Percentiles rank a stretch among this genome's conserved stretches.
These are phyloP conservation scores for Malassezia obtusa DNA, from an alignment of 1,284 basidiomycete genomes.

Conservation along the genomic window DNA sequence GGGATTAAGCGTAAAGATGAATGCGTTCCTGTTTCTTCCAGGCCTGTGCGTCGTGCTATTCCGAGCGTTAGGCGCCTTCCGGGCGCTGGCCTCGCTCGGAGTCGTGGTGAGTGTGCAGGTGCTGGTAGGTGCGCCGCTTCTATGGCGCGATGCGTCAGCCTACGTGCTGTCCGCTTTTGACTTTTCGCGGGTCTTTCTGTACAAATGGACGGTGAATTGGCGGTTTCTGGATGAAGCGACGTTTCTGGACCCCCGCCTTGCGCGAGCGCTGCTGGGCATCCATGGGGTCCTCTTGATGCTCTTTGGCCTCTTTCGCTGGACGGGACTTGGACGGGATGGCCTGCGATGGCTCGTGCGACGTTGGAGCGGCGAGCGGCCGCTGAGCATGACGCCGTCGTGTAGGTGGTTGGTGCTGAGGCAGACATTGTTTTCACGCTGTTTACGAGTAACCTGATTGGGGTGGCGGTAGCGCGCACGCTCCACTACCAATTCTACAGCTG, in stretches of 20 bases:
- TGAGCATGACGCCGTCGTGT: neutral
- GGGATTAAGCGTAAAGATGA: constrained; percentile 93
- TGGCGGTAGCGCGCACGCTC: constrained; percentile 82
- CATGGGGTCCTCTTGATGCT: constrained; percentile 59
- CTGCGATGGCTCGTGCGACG: constrained; percentile 56
- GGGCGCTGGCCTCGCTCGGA: constrained; percentile 9
- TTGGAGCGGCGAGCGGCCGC: constrained; percentile 14
- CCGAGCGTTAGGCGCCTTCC: constrained; percentile 53
- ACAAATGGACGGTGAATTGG: constrained; percentile 99
- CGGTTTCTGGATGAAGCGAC: constrained; percentile 65
- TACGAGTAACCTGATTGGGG: constrained; percentile 83
- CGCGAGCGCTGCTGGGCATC: constrained; percentile 58
- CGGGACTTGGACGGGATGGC: constrained; percentile 63
- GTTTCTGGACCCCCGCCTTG: constrained; percentile 63
- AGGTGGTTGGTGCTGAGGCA: constrained; percentile 43
- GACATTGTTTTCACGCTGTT: constrained; percentile 73
- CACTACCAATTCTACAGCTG: constrained; percentile 99
- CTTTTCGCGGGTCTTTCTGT: constrained; percentile 76
- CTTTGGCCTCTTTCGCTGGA: constrained; percentile 59
- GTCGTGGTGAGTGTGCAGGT: constrained; percentile 51
- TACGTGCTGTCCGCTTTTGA: constrained; percentile 78
- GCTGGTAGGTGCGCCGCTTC: constrained; percentile 63
- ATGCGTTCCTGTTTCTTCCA: constrained; percentile 80
- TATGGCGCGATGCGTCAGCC: constrained; percentile 56
- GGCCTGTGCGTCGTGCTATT: constrained; percentile 61